phyloP scores from a whole-genome alignment of 1,139 yeast genomes.

The Williopsis jadinii region DNA sequence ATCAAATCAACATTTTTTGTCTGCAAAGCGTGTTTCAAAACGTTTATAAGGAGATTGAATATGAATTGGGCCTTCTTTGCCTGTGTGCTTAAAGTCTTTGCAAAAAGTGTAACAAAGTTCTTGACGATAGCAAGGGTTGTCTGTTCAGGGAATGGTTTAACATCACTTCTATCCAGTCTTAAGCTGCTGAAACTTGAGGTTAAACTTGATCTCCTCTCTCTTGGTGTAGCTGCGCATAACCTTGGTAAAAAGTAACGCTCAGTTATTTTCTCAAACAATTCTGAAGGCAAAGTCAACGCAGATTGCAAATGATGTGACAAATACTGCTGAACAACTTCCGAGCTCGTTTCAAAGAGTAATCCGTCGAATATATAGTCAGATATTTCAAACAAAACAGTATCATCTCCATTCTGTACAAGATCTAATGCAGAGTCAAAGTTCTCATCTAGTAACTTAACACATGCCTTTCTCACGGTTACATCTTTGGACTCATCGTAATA shows the following conservation, averaged over 20 bases:
- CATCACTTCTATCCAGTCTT: not conserved
- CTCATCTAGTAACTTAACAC: slow-evolving; percentile 38
- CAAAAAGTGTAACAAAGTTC: slow-evolving; percentile 22
- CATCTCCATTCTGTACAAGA: slow-evolving; percentile 19
- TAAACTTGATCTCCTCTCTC: slow-evolving; percentile 21
- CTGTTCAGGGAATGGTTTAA: slow-evolving; percentile 10
- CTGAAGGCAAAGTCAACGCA: slow-evolving; percentile 24
- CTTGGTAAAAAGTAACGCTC: slow-evolving; percentile 18
- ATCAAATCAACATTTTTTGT: slow-evolving; percentile 30
- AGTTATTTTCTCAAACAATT: slow-evolving; percentile 24
- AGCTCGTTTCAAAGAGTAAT: slow-evolving; percentile 23
- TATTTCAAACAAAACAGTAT: slow-evolving; percentile 26
- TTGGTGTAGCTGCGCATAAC: slow-evolving; percentile 2
- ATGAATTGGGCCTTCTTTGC: slow-evolving; percentile 28
- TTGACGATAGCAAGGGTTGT: slow-evolving; percentile 13
- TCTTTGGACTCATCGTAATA: slow-evolving; percentile 30
- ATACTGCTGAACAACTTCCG: slow-evolving; percentile 30
- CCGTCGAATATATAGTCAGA: slow-evolving; percentile 19
- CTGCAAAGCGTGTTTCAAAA: slow-evolving; percentile 27
- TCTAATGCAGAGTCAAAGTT: slow-evolving; percentile 33
- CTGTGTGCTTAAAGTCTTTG: slow-evolving; percentile 16
- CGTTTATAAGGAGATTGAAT: slow-evolving; percentile 22
- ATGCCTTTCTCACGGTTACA: slow-evolving; percentile 32
- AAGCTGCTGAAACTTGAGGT: slow-evolving; percentile 1
- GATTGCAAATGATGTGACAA: slow-evolving; percentile 29